These are phyloP conservation scores for Phycomyces nitens DNA, from an alignment of 192 early-diverging fungal species.

Conservation along the genomic window DNA sequence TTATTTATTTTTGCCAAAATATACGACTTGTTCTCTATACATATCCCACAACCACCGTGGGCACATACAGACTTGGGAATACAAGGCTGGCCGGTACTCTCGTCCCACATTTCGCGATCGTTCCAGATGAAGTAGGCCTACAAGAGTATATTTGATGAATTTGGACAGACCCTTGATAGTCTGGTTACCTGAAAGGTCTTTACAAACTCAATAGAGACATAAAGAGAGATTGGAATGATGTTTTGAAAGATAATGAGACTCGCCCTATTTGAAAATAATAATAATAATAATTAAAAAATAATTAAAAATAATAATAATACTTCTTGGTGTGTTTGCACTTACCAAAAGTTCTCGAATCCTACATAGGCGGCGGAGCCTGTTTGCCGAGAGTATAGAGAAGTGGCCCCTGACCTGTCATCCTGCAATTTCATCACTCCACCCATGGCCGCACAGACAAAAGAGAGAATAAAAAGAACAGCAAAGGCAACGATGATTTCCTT, in stretches of 20 bases:
- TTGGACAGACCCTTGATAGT: not conserved
- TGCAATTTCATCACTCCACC: constrained; percentile 35
- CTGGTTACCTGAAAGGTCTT: constrained; percentile 70
- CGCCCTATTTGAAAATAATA: constrained; percentile 54
- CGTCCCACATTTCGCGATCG: constrained; percentile 87
- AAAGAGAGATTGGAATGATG: constrained; percentile 94
- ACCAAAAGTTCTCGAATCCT: constrained; percentile 45
- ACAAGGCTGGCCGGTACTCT: constrained; percentile 52
- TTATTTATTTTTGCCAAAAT: no score
- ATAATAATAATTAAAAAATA: no score
- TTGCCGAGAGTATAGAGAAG: constrained; percentile 14
- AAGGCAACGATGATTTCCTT: constrained; percentile 56
- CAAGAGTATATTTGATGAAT: constrained; percentile 7
- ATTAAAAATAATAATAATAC: no score
- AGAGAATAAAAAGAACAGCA: constrained; percentile 47
- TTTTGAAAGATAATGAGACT: constrained; percentile 93
- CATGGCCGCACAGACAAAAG: constrained; percentile 50
- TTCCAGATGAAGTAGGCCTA: constrained; percentile 87
- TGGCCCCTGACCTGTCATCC: constrained; percentile 2
- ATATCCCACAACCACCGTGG: not conserved
- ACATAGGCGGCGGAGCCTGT: constrained; percentile 15
- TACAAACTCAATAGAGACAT: constrained; percentile 90
- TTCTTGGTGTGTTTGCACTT: not conserved
- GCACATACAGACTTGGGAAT: constrained; percentile 61
- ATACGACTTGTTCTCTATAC: not conserved